A percentile compares a stretch with the other conserved stretches of the same genome.
Conservation (phyloP, 441 rosid species). For the Mallotus japonicus region DNA sequence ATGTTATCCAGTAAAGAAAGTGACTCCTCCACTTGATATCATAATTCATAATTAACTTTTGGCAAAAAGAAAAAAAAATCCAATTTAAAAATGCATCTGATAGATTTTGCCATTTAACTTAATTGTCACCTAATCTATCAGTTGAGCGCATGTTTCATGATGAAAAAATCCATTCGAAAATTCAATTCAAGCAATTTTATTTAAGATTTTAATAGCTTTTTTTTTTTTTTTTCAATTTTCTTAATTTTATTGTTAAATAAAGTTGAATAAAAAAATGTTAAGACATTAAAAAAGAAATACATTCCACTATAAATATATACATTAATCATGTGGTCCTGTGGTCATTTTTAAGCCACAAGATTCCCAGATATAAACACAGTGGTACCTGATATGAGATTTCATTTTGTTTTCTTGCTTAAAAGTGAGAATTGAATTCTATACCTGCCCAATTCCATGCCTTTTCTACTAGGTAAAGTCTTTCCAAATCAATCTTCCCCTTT, state of each 20-base stretch:
- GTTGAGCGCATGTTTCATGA: too few relatives aligned
- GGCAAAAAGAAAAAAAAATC: too few relatives aligned
- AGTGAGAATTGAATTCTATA: constrained; percentile 21
- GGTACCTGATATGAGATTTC: background rate
- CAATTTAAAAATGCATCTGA: too few relatives aligned
- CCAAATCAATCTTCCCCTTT: constrained; percentile 10
- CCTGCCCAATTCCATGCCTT: constrained; percentile 12
- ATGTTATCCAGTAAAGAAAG: constrained; percentile 16
- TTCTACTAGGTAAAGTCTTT: background rate
- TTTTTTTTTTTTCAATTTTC: too few relatives aligned
- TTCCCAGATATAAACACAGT: constrained; percentile 12
- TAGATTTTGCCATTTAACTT: too few relatives aligned
- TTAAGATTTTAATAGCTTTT: too few relatives aligned
- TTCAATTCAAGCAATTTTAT: too few relatives aligned
- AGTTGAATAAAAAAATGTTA: too few relatives aligned
- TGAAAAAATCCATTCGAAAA: too few relatives aligned
- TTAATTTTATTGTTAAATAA: too few relatives aligned
- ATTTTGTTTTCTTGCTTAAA: constrained; percentile 18
- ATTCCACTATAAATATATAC: background rate
- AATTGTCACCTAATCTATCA: too few relatives aligned
- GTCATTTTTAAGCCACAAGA: constrained; percentile 32
- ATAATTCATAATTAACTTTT: background rate
- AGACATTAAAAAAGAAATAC: too few relatives aligned
- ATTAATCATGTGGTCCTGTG: constrained; percentile 20
- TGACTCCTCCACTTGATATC: constrained; percentile 11